These are phyloP conservation scores for Claviceps spartinae DNA, from an alignment of 2,329 filamentous ascomycete species.

Conservation along the genomic window DNA sequence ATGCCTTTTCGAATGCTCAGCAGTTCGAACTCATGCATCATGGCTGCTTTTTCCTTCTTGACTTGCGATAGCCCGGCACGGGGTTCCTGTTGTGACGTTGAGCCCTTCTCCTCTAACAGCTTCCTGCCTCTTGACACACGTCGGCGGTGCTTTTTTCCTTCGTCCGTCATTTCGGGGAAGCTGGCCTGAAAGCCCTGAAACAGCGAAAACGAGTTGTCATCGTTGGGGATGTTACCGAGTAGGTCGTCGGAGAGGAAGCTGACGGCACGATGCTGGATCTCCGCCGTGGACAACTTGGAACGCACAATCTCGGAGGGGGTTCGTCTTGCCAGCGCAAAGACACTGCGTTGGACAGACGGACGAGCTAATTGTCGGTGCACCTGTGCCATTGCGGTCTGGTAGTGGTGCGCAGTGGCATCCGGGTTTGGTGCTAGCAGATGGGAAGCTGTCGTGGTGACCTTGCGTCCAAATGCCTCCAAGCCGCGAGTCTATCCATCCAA, in stretches of 20 bases:
- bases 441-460: conserved; percentile 84
- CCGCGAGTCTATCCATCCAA: conserved; percentile 54
- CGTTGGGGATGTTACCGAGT: conserved; percentile 75
- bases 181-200: conserved; percentile 95
- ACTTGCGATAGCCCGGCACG: conserved; percentile 59
- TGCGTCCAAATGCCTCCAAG: conserved; percentile 83
- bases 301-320: conserved; percentile 90
- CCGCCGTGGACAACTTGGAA: conserved; percentile 74
- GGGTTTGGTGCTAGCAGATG: conserved; percentile 65
- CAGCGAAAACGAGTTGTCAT: conserved; percentile 74
- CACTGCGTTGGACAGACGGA: conserved; percentile 71
- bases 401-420: conserved; percentile 47
- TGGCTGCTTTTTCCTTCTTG: conserved; percentile 63
- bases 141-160: conserved; percentile 56
- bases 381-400: conserved; percentile 76
- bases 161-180: conserved; percentile 57
- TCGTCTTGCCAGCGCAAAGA: conserved; percentile 83
- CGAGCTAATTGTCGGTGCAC: conserved; percentile 80
- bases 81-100: conserved; percentile 34
- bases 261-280: conserved; percentile 89
- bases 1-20: conserved; percentile 90
- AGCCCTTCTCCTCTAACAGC: conserved; percentile 46
- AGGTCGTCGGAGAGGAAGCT: conserved; percentile 84
- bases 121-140: conserved; percentile 64
- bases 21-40: conserved; percentile 83